These are phyloP conservation scores for Gaillardinia entomophila DNA, from an alignment of 805 yeast species.

Conservation along the genomic window DNA sequence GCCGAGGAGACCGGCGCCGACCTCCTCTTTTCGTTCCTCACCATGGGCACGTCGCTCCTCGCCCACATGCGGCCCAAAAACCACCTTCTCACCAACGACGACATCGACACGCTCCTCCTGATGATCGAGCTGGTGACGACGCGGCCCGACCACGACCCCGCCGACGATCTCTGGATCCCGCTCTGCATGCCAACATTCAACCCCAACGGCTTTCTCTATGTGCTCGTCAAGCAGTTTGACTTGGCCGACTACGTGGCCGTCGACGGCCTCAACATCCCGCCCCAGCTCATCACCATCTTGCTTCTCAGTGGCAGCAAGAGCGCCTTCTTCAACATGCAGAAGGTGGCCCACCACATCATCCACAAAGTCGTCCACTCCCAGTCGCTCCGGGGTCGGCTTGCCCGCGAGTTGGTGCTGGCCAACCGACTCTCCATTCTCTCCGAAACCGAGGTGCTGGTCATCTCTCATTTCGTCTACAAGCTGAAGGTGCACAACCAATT, in stretches of 20 bases:
- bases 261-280: slow-evolving; percentile 5
- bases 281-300: slow-evolving; percentile 33
- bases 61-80: slow-evolving; percentile 69
- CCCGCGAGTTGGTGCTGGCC: slow-evolving; percentile 16
- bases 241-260: slow-evolving; percentile 12
- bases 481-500: slow-evolving; percentile 64
- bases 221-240: slow-evolving; percentile 52
- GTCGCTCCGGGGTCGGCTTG: slow-evolving; percentile 13
- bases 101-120: slow-evolving; percentile 67
- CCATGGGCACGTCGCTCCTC: slow-evolving; percentile 60
- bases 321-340: slow-evolving; percentile 70
- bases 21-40: slow-evolving; percentile 69
- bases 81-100: slow-evolving; percentile 78
- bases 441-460: slow-evolving; percentile 27
- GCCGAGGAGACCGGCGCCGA: slow-evolving; percentile 18
- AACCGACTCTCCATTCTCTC: slow-evolving; percentile 12
- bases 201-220: slow-evolving; percentile 78
- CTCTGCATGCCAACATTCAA: slow-evolving; percentile 89
- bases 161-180: slow-evolving; percentile 89
- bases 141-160: slow-evolving; percentile 11
- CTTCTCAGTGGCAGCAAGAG: slow-evolving; percentile 67
- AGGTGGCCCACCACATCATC: slow-evolving; percentile 49
- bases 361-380: slow-evolving; percentile 16
- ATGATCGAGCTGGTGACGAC: slow-evolving; percentile 35
- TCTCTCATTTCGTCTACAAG: slow-evolving; percentile 80